A percentile compares a stretch with the other conserved stretches of the same genome.
These are phyloP conservation scores for Backusella circina DNA, from an alignment of 192 early-diverging fungal genomes.

Conservation along the genomic window DNA sequence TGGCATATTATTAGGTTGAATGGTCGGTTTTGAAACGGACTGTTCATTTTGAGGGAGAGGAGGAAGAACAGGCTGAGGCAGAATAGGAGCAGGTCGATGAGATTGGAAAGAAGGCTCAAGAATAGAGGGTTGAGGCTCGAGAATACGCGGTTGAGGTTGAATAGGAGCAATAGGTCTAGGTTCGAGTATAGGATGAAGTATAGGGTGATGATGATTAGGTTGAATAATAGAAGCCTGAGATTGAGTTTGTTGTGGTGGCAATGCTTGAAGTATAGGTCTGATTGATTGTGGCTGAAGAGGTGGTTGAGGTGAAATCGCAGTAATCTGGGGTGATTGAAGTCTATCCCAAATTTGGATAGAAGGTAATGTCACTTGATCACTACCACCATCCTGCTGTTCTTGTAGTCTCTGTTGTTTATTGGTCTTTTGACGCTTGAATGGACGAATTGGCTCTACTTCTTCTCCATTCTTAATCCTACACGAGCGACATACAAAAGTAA, in stretches of 20 bases:
- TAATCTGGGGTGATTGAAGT: neutral
- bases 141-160: neutral
- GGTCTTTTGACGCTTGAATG: neutral
- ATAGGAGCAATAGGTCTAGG: neutral
- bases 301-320: neutral
- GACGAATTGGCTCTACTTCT: neutral
- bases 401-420: neutral
- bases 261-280: neutral
- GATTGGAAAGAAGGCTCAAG: neutral
- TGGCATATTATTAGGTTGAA: neutral
- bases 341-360: neutral
- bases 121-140: neutral
- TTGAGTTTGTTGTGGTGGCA: neutral
- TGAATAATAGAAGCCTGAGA: neutral
- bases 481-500: constrained; percentile 47
- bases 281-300: neutral
- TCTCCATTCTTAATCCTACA: constrained; percentile 30
- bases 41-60: neutral
- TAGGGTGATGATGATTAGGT: neutral
- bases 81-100: neutral
- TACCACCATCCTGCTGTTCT: neutral
- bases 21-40: neutral
- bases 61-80: neutral
- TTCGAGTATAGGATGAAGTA: neutral
- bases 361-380: neutral